A percentile compares a stretch with the other conserved stretches of the same genome.
Evolutionary conservation across 495 filamentous ascomycete genomes (phyloP).

Genomic region (Hypoxylon intermedium): DNA sequence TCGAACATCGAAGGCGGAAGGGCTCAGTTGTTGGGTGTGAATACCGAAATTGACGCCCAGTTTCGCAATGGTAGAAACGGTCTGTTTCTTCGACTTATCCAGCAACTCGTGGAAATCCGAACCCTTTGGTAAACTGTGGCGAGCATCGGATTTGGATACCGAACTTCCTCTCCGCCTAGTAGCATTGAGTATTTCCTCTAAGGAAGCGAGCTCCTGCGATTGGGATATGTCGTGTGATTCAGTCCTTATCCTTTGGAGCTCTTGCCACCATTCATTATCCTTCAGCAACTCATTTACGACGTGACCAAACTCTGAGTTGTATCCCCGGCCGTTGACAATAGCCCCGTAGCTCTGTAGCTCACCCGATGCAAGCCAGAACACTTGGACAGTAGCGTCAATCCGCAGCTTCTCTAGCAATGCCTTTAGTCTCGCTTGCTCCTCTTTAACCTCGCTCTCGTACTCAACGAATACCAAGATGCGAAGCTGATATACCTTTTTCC

Average conservation of each 20-base stretch:
- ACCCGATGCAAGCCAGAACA: slow-evolving; percentile 83
- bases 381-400: slow-evolving; percentile 78
- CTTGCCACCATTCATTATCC: slow-evolving; percentile 84
- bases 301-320: slow-evolving; percentile 53
- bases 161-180: slow-evolving; percentile 43
- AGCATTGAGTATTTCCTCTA: slow-evolving; percentile 44
- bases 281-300: slow-evolving; percentile 66
- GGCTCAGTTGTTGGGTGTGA: slow-evolving; percentile 74
- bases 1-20: slow-evolving; percentile 66
- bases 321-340: slow-evolving; percentile 71
- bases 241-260: slow-evolving; percentile 67
- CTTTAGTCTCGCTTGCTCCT: slow-evolving; percentile 76
- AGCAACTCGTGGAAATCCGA: slow-evolving; percentile 47
- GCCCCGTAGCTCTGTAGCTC: slow-evolving; percentile 74
- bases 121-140: slow-evolving; percentile 39
- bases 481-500: slow-evolving; percentile 77
- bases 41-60: slow-evolving; percentile 73
- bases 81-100: slow-evolving; percentile 61
- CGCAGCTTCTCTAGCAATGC: slow-evolving; percentile 79
- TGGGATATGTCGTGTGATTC: slow-evolving; percentile 60
- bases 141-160: slow-evolving; percentile 36
- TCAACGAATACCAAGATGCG: slow-evolving; percentile 88
- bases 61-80: slow-evolving; percentile 68
- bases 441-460: slow-evolving; percentile 83
- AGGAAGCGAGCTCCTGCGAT: slow-evolving; percentile 45